Evolutionary conservation across 805 yeast genomes (phyloP), one percentile per base, ranked within the genome.

Genomic region (Hemisphaericaspora nanyangensis): DNA sequence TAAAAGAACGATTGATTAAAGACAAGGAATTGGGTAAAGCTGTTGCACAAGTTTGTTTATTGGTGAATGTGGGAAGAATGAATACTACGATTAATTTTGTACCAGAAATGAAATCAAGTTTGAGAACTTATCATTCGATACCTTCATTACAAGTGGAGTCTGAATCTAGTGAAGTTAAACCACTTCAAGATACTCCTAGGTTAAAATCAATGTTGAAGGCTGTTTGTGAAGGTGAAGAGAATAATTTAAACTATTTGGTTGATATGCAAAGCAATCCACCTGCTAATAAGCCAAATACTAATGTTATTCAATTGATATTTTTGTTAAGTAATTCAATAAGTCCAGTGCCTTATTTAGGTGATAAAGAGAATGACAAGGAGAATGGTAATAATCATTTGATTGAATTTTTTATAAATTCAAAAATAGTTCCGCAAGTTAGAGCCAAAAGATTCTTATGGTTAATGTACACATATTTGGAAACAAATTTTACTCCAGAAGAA

Each of bases 51-150:
- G 82, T 88, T 17, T 88, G 96, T 47, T 62, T 91, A 28, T 68
- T 91, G 44, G 97, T 91, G 13, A 91, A 91, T 55, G 79, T 90
- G 39, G 98, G 98, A 7, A 72, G 97, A 45, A 79, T 91, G 80
- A 91, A 91, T 65, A 91, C 99, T 2, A 91, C 98, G 2, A 82
- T 91, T 37, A 91, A 91, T 62, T 85, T 91, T 56, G 95, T 88
- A 40, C 87, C 95, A 17, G 97, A 89, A 54, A 91, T 91, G 98
- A 82, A 88, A 50, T 87, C 96, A 0, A 91, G 89, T 48, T 71
- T 91, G 46, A 73, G 99, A 53, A 90, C 97, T 0, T 91, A 85
- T 56, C 97, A 91, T 62, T 85, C 95, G 10, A 87, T 91, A 25
- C 99, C 99, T 1, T 79, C 89, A 8, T 68, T 91, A 31, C 97